Conservation (phyloP, 1,284 basidiomycete genomes). For the Schizophyllum commune region DNA sequence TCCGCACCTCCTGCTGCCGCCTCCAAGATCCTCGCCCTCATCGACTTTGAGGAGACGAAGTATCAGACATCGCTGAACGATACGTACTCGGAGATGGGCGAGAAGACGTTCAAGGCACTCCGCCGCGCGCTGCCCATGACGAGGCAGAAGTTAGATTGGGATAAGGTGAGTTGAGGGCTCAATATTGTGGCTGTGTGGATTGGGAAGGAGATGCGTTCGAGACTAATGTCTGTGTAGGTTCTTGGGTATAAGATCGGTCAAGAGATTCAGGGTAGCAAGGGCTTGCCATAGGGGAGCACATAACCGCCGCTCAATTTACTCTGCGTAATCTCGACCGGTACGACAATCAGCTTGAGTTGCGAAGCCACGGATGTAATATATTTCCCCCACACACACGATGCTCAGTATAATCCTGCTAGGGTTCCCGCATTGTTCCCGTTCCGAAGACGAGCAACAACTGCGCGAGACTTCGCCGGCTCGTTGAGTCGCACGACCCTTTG, state of each 20-base stretch:
- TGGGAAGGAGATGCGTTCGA: neutral
- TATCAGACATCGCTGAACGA: slow-evolving; percentile 75
- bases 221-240: slow-evolving; percentile 36
- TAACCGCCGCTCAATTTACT: too few species aligned
- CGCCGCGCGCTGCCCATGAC: slow-evolving; percentile 85
- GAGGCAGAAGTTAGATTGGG: slow-evolving; percentile 92
- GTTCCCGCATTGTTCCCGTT: too few species aligned
- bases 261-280: slow-evolving; percentile 70
- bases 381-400: too few species aligned
- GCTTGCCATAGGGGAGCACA: slow-evolving; percentile 10
- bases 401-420: too few species aligned
- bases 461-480: too few species aligned
- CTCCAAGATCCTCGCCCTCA: slow-evolving; percentile 72
- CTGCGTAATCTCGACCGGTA: too few species aligned
- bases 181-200: slow-evolving; percentile 11
- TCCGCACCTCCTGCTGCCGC: slow-evolving; percentile 48
- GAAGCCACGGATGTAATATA: too few species aligned
- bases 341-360: too few species aligned
- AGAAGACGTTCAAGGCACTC: slow-evolving; percentile 87
- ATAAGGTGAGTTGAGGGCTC: slow-evolving; percentile 48
- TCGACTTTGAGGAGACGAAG: slow-evolving; percentile 70
- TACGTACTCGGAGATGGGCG: slow-evolving; percentile 79
- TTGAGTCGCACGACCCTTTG: too few species aligned
- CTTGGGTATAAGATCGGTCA: slow-evolving; percentile 82
- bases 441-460: too few species aligned